Conservation (phyloP, 495 filamentous ascomycete genomes). For the Bacidia rubella region DNA sequence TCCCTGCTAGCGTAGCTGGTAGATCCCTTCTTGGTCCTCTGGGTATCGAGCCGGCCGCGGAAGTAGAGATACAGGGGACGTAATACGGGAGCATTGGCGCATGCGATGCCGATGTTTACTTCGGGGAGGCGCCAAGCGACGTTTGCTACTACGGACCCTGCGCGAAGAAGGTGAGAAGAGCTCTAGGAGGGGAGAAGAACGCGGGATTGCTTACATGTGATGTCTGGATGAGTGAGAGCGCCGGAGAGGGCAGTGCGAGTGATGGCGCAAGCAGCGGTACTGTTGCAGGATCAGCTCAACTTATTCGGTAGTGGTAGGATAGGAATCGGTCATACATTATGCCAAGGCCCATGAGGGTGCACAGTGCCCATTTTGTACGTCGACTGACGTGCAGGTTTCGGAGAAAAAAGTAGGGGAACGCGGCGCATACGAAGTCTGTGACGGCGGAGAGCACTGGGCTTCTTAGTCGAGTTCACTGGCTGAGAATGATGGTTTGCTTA, state of each 20-base stretch:
- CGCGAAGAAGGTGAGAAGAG: too few species aligned
- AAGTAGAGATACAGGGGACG: slow-evolving; percentile 16
- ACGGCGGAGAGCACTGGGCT: slow-evolving; percentile 12
- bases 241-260: slow-evolving; percentile 13
- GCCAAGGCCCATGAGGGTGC: slow-evolving; percentile 26
- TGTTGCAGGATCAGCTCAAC: too few species aligned
- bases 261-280: slow-evolving; percentile 18
- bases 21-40: neutral
- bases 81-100: slow-evolving; percentile 15
- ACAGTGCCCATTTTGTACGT: slow-evolving; percentile 24
- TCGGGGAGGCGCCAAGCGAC: slow-evolving; percentile 16
- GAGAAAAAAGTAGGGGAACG: slow-evolving; percentile 26
- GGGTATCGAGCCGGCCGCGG: slow-evolving; percentile 8
- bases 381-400: slow-evolving; percentile 19
- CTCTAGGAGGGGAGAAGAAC: too few species aligned
- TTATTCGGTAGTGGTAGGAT: too few species aligned
- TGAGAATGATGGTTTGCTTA: slow-evolving; percentile 3
- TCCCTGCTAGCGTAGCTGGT: neutral
- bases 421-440: slow-evolving; percentile 24
- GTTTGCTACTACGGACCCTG: slow-evolving; percentile 8
- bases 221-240: slow-evolving; percentile 1
- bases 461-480: neutral
- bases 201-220: neutral
- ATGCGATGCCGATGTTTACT: slow-evolving; percentile 19
- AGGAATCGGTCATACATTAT: slow-evolving; percentile 28